Percentiles rank a stretch among this genome's conserved stretches.
Conservation (phyloP, 352 stramenopile species). For the Pythium scleroteichum region DNA sequence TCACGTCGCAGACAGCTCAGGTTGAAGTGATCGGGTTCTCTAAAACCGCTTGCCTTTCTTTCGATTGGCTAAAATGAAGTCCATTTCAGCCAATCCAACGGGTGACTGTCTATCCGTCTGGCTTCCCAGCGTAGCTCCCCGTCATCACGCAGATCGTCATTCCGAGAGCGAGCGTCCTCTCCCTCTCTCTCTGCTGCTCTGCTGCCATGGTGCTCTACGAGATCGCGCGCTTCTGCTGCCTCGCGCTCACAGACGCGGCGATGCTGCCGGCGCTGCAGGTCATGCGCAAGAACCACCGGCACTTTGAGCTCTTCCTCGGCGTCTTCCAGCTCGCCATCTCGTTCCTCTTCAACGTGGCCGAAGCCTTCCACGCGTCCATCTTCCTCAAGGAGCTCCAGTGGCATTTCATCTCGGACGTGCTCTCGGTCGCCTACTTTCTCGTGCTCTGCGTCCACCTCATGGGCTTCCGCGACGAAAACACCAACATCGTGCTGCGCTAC, state of each 20-base stretch:
- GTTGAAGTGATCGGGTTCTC: too few relatives aligned
- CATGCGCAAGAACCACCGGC: slow-evolving; percentile 79
- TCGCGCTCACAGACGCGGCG: slow-evolving; percentile 68
- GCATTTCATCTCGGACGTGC: slow-evolving; percentile 88
- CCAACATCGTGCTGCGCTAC: slow-evolving; percentile 86
- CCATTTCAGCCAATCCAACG: slow-evolving; percentile 4
- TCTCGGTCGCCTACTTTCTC: slow-evolving; percentile 86
- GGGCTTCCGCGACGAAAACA: slow-evolving; percentile 78
- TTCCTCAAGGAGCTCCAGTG: slow-evolving; percentile 78
- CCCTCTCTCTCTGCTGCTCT: slow-evolving; percentile 2
- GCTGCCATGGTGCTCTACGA: slow-evolving; percentile 34
- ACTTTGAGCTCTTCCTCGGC: slow-evolving; percentile 91
- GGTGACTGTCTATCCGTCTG: not conserved
- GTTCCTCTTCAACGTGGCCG: slow-evolving; percentile 83
- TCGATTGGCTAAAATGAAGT: slow-evolving; percentile 4
- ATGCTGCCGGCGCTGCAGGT: slow-evolving; percentile 78
- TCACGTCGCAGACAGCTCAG: not conserved
- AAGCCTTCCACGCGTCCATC: slow-evolving; percentile 61
- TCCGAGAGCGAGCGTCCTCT: not conserved
- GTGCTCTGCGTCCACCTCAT: slow-evolving; percentile 86
- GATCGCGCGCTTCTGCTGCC: slow-evolving; percentile 63
- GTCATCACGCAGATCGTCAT: not conserved
- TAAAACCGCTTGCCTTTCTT: slow-evolving; percentile 7
- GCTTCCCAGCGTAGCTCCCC: not conserved
- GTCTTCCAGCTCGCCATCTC: slow-evolving; percentile 78